Evolutionary conservation across 2,329 filamentous ascomycete genomes (phyloP).

Genomic region (Penicillium hordei): DNA sequence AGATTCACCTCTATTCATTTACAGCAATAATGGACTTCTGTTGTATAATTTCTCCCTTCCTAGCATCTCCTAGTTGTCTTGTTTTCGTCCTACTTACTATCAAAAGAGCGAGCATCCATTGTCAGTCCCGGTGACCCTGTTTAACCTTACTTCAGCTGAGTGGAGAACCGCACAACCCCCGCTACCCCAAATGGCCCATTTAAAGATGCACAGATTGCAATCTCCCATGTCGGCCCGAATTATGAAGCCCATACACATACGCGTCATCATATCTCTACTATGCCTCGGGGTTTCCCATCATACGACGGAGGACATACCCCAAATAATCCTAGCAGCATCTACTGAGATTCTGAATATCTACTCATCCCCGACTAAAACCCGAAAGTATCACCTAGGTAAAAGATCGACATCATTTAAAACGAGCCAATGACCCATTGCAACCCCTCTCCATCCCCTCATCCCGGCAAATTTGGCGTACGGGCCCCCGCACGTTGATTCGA

Average conservation of each 20-base stretch:
- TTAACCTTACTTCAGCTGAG: not conserved
- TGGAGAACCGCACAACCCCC: not conserved
- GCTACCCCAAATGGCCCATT: not conserved
- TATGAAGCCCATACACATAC: not conserved
- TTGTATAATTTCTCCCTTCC: no score
- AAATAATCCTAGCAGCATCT: not conserved
- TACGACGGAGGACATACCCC: not conserved
- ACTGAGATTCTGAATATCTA: not conserved
- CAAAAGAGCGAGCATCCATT: not conserved
- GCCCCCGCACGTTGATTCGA: conserved; percentile 3
- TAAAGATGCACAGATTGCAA: not conserved
- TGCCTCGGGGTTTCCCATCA: not conserved
- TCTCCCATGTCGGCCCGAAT: not conserved
- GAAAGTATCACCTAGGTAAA: not conserved
- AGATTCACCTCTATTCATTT: not conserved
- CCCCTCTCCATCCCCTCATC: not conserved
- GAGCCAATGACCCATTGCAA: not conserved
- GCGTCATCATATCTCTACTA: not conserved
- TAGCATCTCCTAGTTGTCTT: not conserved
- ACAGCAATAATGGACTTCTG: not conserved
- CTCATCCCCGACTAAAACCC: not conserved
- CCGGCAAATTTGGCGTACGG: conserved; percentile 9
- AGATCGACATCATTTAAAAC: conserved; percentile 12
- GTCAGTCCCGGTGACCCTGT: not conserved
- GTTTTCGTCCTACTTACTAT: not conserved